Evolutionary conservation across 345 rosid genomes (phyloP).

Genomic region (Salix brachista): DNA sequence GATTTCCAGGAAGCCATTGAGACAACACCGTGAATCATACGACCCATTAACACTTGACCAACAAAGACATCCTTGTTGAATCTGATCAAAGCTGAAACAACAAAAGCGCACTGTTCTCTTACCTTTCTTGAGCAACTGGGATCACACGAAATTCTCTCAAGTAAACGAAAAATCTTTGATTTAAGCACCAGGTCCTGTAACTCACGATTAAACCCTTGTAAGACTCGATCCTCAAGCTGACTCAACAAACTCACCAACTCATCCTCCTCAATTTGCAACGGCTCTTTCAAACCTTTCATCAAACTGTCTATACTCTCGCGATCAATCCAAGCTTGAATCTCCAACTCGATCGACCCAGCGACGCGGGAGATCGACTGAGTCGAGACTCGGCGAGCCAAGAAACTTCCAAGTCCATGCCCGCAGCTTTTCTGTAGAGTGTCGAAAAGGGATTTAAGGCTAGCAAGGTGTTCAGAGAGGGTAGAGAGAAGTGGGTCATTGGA

Average conservation of each 20-base stretch:
- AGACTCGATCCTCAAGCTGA: slow-evolving; percentile 46
- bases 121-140: slow-evolving; percentile 26
- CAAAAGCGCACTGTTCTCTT: slow-evolving; percentile 44
- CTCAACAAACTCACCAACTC: slow-evolving; percentile 36
- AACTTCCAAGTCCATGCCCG: slow-evolving; percentile 39
- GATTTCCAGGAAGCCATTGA: slow-evolving; percentile 33
- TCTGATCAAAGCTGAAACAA: slow-evolving; percentile 40
- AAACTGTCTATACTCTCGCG: slow-evolving; percentile 54
- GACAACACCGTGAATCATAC: slow-evolving; percentile 41
- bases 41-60: slow-evolving; percentile 53
- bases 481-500: slow-evolving; percentile 51
- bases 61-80: slow-evolving; percentile 74
- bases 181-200: slow-evolving; percentile 52
- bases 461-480: slow-evolving; percentile 44
- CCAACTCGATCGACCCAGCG: slow-evolving; percentile 54
- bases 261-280: slow-evolving; percentile 22
- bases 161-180: slow-evolving; percentile 38
- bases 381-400: slow-evolving; percentile 54
- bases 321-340: slow-evolving; percentile 75
- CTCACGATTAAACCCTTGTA: slow-evolving; percentile 48
- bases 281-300: slow-evolving; percentile 27
- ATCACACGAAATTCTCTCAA: slow-evolving; percentile 36
- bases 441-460: slow-evolving; percentile 42
- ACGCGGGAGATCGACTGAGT: slow-evolving; percentile 59
- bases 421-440: slow-evolving; percentile 29